Conservation (phyloP, 345 rosid genomes). For the Pistacia integerrima region DNA sequence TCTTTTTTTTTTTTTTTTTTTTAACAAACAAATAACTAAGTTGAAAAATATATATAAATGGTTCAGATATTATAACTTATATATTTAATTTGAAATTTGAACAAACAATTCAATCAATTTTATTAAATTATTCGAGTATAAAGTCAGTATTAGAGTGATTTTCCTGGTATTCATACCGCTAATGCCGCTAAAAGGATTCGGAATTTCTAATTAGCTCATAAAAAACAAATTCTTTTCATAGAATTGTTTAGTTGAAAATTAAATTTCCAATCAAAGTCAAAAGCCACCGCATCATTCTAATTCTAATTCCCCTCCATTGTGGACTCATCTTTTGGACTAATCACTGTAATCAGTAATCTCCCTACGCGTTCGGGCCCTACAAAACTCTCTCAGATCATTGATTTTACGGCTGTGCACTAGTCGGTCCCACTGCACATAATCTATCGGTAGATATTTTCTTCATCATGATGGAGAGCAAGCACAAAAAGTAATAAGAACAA, state of each 20-base stretch:
- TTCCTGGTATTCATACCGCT: too few species aligned
- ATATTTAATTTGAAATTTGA: too few species aligned
- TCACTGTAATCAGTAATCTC: background rate
- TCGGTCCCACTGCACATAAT: conserved; percentile 26
- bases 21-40: too few species aligned
- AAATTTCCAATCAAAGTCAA: background rate
- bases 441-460: conserved; percentile 4
- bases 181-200: too few species aligned
- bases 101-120: too few species aligned
- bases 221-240: background rate
- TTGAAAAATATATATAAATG: too few species aligned
- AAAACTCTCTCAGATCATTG: conserved; percentile 10
- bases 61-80: too few species aligned
- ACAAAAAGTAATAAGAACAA: conserved; percentile 7
- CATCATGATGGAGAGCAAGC: background rate
- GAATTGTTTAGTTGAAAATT: background rate
- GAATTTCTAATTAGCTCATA: too few species aligned
- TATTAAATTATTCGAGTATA: too few species aligned
- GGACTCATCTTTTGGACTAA: background rate
- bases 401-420: conserved; percentile 18
- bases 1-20: too few species aligned
- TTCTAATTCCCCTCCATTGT: background rate
- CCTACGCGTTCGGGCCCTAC: conserved; percentile 14
- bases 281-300: background rate
- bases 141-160: too few species aligned